Percentiles rank a stretch among this genome's conserved stretches.
These are phyloP conservation scores for Paramyrothecium sp. DNA, from an alignment of 2,329 filamentous ascomycete species.

Conservation along the genomic window DNA sequence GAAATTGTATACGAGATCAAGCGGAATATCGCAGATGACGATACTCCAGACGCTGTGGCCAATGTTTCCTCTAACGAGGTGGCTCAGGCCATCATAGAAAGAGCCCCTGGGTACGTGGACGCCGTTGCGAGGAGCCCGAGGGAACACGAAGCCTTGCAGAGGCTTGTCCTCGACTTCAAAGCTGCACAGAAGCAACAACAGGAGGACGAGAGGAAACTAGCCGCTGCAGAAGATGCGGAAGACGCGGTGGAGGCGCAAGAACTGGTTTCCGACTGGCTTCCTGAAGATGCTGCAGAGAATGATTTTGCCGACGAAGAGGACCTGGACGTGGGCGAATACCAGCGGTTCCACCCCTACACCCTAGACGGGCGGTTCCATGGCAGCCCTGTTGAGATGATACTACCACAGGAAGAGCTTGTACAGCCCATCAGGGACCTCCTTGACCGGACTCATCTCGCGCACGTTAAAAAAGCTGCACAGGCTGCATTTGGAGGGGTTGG, in stretches of 20 bases:
- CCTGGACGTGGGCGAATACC: conserved; percentile 26
- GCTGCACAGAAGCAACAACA: conserved; percentile 34
- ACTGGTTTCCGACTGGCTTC: conserved; percentile 23
- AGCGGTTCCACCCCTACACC: conserved; percentile 73
- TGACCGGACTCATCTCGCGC: conserved; percentile 65
- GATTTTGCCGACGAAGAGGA: conserved; percentile 13
- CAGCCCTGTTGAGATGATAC: conserved; percentile 68
- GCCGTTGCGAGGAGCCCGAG: conserved; percentile 51
- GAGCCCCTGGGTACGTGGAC: conserved; percentile 39
- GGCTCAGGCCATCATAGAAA: conserved; percentile 23
- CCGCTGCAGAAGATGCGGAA: conserved; percentile 31
- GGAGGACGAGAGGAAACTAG: conserved; percentile 22
- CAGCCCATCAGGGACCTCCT: conserved; percentile 70
- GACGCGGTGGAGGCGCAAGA: conserved; percentile 25
- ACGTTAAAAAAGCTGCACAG: conserved; percentile 71
- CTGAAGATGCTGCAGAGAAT: conserved; percentile 15
- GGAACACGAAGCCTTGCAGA: conserved; percentile 54
- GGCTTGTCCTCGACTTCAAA: conserved; percentile 58
- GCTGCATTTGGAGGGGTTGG: conserved; percentile 73
- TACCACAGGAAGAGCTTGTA: conserved; percentile 70
- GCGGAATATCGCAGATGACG: conserved; percentile 4
- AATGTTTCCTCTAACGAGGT: conserved; percentile 10
- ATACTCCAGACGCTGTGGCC: conserved; percentile 6
- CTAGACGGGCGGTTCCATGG: conserved; percentile 72
- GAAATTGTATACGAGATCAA: conserved; percentile 52